Conservation (phyloP, 495 filamentous ascomycete genomes). For the Penicillium cataractarum region DNA sequence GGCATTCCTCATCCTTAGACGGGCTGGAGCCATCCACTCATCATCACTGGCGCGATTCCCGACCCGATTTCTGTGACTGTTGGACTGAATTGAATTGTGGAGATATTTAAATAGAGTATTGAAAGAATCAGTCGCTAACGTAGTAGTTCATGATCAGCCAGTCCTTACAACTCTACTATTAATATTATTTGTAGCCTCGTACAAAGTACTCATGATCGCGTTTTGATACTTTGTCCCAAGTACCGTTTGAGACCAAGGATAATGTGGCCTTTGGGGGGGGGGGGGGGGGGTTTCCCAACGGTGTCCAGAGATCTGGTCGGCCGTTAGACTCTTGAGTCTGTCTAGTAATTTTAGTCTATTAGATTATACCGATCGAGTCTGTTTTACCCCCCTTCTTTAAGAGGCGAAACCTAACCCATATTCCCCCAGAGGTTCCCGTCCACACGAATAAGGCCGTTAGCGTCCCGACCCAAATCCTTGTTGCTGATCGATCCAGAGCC, state of each 20-base stretch:
- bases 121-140: background rate
- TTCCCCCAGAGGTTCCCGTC: background rate
- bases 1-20: constrained; percentile 26
- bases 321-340: background rate
- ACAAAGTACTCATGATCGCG: background rate
- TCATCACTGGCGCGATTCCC: constrained; percentile 8
- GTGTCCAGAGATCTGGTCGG: background rate
- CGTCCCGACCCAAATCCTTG: background rate
- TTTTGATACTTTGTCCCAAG: background rate
- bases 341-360: background rate
- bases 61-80: background rate
- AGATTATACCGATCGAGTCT: background rate
- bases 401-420: background rate
- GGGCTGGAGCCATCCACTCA: background rate
- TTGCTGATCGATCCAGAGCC: background rate
- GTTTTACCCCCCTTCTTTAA: background rate
- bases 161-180: background rate
- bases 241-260: background rate
- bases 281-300: background rate
- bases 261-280: background rate
- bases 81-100: background rate
- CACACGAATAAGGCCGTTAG: background rate
- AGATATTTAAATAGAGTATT: background rate
- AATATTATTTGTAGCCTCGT: background rate
- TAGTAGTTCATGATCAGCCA: background rate